Evolutionary conservation across 345 rosid genomes (phyloP).

Genomic region (Eucalyptus fibrosa): DNA sequence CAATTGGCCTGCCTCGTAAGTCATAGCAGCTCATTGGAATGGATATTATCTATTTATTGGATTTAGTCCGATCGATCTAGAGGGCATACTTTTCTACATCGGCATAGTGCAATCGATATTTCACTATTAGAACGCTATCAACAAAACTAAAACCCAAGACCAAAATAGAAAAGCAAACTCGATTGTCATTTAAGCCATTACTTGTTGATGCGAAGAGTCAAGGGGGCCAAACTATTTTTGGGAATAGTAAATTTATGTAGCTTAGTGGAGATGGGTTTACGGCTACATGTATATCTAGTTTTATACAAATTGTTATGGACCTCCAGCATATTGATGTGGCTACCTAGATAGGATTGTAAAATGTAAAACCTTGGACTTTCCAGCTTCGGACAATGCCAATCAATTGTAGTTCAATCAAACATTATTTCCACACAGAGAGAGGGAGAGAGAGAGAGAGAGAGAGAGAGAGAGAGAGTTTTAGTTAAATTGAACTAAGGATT

Average conservation of each 20-base stretch:
- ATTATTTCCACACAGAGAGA: background rate
- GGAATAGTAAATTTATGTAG: background rate
- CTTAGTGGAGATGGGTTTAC: background rate
- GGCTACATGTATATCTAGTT: background rate
- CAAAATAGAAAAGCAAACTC: background rate
- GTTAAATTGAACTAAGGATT: background rate
- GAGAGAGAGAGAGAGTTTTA: background rate
- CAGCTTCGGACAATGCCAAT: background rate
- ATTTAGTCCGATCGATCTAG: background rate
- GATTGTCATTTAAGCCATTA: background rate
- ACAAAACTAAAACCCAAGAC: background rate
- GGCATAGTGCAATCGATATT: background rate
- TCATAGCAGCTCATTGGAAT: background rate
- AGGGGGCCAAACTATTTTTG: background rate
- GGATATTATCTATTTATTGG: background rate
- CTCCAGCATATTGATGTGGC: background rate
- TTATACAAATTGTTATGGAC: background rate
- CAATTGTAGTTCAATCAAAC: background rate
- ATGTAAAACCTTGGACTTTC: background rate
- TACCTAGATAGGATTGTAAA: background rate
- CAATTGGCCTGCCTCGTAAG: background rate
- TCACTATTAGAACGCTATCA: background rate
- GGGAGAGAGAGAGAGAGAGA: too few species aligned
- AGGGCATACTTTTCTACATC: background rate
- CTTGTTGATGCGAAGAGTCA: background rate